phyloP scores from a whole-genome alignment of 495 filamentous ascomycete genomes.

The Lasiosphaeria hispida region DNA sequence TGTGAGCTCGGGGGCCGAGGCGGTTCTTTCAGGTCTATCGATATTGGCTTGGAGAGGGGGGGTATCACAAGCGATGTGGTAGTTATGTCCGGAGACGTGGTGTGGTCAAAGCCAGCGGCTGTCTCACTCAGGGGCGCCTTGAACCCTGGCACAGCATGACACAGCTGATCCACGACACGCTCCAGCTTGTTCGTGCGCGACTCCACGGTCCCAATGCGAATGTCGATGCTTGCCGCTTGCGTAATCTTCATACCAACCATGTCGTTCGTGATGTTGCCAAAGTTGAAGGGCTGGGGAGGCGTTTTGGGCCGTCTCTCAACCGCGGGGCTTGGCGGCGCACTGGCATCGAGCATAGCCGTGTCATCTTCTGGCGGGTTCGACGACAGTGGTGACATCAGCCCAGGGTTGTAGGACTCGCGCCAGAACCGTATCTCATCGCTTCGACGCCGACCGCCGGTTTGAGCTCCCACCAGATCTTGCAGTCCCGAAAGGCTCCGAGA shows the following conservation, averaged over 20 bases:
- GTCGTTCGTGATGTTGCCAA: constrained; percentile 41
- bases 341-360: constrained; percentile 31
- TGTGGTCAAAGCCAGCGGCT: not conserved
- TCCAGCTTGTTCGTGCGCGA: constrained; percentile 47
- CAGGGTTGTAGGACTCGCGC: constrained; percentile 51
- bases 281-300: constrained; percentile 53
- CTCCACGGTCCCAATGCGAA: constrained; percentile 46
- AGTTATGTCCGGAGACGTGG: constrained; percentile 21
- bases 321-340: constrained; percentile 31
- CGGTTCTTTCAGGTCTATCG: constrained; percentile 23
- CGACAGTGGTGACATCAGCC: constrained; percentile 46
- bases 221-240: constrained; percentile 50
- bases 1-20: constrained; percentile 32
- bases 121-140: constrained; percentile 22
- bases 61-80: constrained; percentile 30
- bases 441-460: constrained; percentile 39
- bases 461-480: constrained; percentile 32
- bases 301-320: constrained; percentile 36
- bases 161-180: constrained; percentile 42
- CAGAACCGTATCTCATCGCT: constrained; percentile 59
- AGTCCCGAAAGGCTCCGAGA: constrained; percentile 55
- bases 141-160: constrained; percentile 40
- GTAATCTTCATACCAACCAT: constrained; percentile 55
- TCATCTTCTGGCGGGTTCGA: constrained; percentile 44
- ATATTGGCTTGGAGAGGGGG: constrained; percentile 24